Percentiles rank a stretch among this genome's conserved stretches.
phyloP scores from a whole-genome alignment of 2,329 filamentous ascomycete genomes.

The Shiraia sp. region DNA sequence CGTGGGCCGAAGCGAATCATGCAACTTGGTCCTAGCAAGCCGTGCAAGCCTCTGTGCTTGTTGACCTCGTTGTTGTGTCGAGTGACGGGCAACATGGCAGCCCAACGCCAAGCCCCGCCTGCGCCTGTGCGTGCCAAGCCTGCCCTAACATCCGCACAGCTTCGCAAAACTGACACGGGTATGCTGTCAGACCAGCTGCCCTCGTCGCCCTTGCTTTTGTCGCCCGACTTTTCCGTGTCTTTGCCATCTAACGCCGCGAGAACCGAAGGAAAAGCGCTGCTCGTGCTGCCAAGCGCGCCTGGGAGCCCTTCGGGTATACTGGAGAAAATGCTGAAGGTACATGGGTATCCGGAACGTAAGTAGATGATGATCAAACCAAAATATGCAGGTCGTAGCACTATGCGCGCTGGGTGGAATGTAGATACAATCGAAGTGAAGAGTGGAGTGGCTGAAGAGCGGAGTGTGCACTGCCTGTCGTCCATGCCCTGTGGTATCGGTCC shows the following conservation, averaged over 20 bases:
- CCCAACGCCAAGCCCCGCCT: conserved; percentile 19
- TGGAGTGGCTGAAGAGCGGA: conserved; percentile 5
- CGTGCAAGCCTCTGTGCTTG: too few species aligned
- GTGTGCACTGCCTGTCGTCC: conserved; percentile 3
- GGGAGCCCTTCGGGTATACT: conserved; percentile 7
- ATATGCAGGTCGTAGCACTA: conserved; percentile 4
- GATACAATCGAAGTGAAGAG: conserved; percentile 25
- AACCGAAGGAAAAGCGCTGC: conserved; percentile 12
- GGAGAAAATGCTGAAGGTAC: conserved; percentile 13
- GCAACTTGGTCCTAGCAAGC: too few species aligned
- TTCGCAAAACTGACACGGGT: conserved; percentile 10
- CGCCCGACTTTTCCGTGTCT: conserved; percentile 15
- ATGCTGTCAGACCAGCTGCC: too few species aligned
- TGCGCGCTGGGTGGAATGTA: conserved; percentile 12
- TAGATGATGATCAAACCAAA: conserved; percentile 8
- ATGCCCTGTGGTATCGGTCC: conserved; percentile 15
- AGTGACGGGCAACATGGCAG: conserved; percentile 13
- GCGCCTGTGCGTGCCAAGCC: conserved; percentile 10
- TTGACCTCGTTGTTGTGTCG: conserved; percentile 10
- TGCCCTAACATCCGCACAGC: conserved; percentile 11
- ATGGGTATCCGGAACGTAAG: conserved; percentile 30
- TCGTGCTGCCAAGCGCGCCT: conserved; percentile 7
- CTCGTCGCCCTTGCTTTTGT: conserved; percentile 20
- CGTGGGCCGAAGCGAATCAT: too few species aligned
- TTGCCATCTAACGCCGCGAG: conserved; percentile 21